Evolutionary conservation across 441 rosid species (phyloP), one percentile per base, ranked within the genome.

Genomic region (Bocquillonia castaneifolia): DNA sequence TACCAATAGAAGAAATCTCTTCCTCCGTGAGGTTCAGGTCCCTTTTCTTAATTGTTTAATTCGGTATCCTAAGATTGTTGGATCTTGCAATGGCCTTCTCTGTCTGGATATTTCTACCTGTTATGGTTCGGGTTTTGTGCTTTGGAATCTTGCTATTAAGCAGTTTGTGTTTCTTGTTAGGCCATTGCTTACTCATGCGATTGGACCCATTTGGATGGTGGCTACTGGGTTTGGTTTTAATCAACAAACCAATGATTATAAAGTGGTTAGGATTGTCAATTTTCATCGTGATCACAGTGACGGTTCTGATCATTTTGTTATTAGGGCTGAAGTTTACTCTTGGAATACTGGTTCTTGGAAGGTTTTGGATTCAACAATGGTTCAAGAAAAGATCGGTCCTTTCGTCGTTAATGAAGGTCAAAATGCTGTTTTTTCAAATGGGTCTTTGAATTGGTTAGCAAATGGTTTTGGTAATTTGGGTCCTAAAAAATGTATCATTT

Each of bases 101-200:
- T 81, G 80, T 32, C 63, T 81, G 42, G 80, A 78, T 39, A 47
- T 73, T 58, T 78, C 82, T 0, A 72, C 74, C 2, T 71, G 66
- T 17, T 53, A 71, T 44, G 66, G 57, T 9, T 54, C 25, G 1
- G 73, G 34, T 55, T 76, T 81, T 60, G 44, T 73, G 17, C 45
- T 81, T 2, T 81, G 84, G 82, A 81, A 81, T 45, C 42, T 71
- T 5, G 32, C 54, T 0, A 73, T 73, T 13, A 61, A 10, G 26
- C 62, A 74, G 15, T 66, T 54, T 20, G 48, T 10, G 56, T 10
- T 31, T 17, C 63, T 78, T 12, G 70, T 74, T 15, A 26, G 23
- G 2, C 77, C 84, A 61, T 73, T 36, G 40, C 40, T 42, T 31
- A 12, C 25, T 17, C 50, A 48, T 26, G 34, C 51, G 0, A 50